These are phyloP conservation scores for Thalassiosira hispida DNA, from an alignment of 352 stramenopile genomes.

Conservation along the genomic window DNA sequence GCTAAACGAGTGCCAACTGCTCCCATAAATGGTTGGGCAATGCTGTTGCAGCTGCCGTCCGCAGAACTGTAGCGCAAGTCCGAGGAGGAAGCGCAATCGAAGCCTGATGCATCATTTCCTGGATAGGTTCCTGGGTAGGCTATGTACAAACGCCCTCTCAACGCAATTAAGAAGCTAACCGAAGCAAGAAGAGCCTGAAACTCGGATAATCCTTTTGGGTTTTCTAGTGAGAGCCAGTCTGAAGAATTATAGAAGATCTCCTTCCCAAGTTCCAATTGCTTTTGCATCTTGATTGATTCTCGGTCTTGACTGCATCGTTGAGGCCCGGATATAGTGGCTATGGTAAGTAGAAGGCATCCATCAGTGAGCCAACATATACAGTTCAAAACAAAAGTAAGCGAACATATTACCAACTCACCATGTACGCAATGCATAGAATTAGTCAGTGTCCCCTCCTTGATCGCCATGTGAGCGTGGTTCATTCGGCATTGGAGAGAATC, in stretches of 20 bases:
- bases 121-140: background rate
- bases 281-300: background rate
- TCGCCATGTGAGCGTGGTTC: background rate
- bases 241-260: background rate
- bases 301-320: background rate
- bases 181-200: background rate
- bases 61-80: background rate
- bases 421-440: background rate
- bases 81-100: background rate
- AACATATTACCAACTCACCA: no score
- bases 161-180: background rate
- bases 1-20: background rate
- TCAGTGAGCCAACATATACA: no score
- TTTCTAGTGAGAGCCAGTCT: background rate
- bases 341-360: no score
- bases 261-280: background rate
- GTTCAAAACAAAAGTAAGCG: no score
- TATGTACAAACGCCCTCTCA: background rate
- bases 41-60: background rate
- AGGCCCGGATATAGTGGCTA: background rate
- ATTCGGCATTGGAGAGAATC: background rate
- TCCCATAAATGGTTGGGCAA: background rate
- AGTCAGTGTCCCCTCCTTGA: background rate
- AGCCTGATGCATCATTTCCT: no score
- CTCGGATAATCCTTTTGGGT: background rate